Evolutionary conservation across 1,139 yeast species (phyloP), one percentile per base, ranked within the genome.

Genomic region (Candida freyschussii): DNA sequence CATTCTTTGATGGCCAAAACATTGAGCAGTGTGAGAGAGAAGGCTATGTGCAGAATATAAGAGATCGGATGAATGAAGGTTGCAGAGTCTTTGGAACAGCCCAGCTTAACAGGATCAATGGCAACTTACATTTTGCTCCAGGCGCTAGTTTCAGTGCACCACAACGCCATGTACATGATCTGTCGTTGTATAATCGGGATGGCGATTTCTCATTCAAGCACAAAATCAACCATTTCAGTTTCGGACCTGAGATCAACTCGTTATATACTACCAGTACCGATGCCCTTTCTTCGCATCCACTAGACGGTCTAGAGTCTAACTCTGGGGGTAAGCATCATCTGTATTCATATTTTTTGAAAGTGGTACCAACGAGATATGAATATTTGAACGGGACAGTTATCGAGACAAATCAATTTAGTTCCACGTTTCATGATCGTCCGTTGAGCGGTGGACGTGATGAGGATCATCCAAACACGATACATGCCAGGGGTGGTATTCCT

Each of bases 101-200:
- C 8, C 67, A 75, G 49, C 76, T 91, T 52, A 84, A 85, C 60
- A 75, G 95, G 59, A 84, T 91, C 25, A 77, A 84, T 19, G 98
- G 98, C 25, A 83, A 86, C 53, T 63, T 91, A 47, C 97, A 91
- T 61, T 87, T 91, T 67, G 96, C 96, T 1, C 97, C 98, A 2
- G 98, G 98, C 14, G 77, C 57, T 11, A 55, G 62, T 72, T 39
- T 83, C 29, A 68, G 66, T 33, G 52, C 62, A 29, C 62, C 63
- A 7, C 75, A 75, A 16, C 67, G 69, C 43, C 97, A 91, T 55
- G 69, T 75, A 44, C 98, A 91, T 61, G 98, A 91, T 55, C 59
- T 83, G 41, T 81, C 95, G 6, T 66, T 86, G 38, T 91, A 72
- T 59, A 61, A 64, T 26, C 68, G 73, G 41, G 62, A 63, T 3